Base-by-base conservation (phyloP, 1,284 basidiomycete genomes). In the Pisolithus thermaeus region DNA sequence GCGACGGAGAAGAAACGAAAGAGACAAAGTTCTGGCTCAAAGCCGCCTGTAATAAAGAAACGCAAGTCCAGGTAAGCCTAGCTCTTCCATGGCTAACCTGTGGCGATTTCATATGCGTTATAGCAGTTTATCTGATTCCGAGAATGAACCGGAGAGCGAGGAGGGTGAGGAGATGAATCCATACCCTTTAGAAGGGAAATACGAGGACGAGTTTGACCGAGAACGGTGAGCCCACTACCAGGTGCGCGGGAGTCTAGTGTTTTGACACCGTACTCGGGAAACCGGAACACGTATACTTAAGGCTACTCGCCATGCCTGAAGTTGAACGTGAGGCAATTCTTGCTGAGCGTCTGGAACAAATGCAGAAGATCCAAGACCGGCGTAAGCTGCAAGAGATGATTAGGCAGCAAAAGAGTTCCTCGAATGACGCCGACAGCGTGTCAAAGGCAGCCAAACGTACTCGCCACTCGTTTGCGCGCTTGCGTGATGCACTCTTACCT, bases 131-230 rank as follows among this genome's bases (percentile, higher is more conserved):
- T 60, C 58, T 25, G 82, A 83, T 22, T 78, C 78, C 20, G 80
- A 74, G 11, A 75, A 79, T 51, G 74, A 72, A 22, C 74, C 72
- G 16, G 83, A 84, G 61, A 81, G 79, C 57, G 84, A 84, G 60
- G 81, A 81, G 48, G 78, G 77, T 37, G 68, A 68, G 3, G 64
- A 68, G 14, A 55, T 63, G n/a, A 89, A 91, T 59, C 86, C 85
- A 4, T 97, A 92, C 65, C 94, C 92, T 0, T 72, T 96, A 20
- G 94, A 97, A 61, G 92, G n/a, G 44, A 92, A 92, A 68, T 97
- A 91, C 66, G 80, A 81, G 52, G 83, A 93, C 61, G 90, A 92
- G 59, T 78, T 74, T 4, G 95, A 97, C 67, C 82, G 88, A 62
- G 80, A 87, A 58, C 71, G 77, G 90, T 92, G 70, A 72, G 85